Evolutionary conservation across 2,329 filamentous ascomycete species (phyloP).

Genomic region (Colletotrichum somersetense): DNA sequence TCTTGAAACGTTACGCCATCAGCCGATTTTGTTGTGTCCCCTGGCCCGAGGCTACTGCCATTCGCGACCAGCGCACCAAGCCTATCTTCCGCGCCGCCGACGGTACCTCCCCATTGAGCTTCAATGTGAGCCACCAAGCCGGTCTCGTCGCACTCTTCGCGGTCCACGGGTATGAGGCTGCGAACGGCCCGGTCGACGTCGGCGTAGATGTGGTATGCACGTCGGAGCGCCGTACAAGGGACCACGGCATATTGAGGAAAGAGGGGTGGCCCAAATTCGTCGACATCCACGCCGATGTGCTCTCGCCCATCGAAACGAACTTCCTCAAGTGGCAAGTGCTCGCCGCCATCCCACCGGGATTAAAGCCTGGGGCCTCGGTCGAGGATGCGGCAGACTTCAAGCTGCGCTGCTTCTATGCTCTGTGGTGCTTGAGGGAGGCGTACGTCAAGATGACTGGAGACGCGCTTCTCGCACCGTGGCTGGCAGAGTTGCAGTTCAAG

Average conservation of each 20-base stretch:
- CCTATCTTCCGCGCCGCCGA: conserved; percentile 64
- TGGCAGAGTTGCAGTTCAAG: conserved; percentile 77
- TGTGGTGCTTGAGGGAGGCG: conserved; percentile 84
- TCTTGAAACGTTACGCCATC: conserved; percentile 80
- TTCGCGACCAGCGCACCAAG: conserved; percentile 67
- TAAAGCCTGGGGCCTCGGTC: conserved; percentile 46
- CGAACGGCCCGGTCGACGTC: conserved; percentile 58
- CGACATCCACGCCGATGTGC: conserved; percentile 79
- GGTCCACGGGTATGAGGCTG: conserved; percentile 50
- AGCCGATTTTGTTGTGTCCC: conserved; percentile 68
- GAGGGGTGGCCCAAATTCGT: conserved; percentile 77
- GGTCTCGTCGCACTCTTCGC: conserved; percentile 79
- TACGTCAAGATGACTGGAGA: conserved; percentile 89
- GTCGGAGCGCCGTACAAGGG: conserved; percentile 74
- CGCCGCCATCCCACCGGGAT: conserved; percentile 43
- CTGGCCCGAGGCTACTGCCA: conserved; percentile 71
- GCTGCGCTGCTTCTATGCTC: conserved; percentile 79
- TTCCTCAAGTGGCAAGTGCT: conserved; percentile 68
- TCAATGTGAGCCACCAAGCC: conserved; percentile 85
- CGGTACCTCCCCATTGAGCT: conserved; percentile 64
- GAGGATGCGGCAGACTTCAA: conserved; percentile 68
- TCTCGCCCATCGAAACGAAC: conserved; percentile 71
- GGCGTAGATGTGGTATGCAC: conserved; percentile 84
- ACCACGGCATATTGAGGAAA: conserved; percentile 64
- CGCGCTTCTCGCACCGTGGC: conserved; percentile 79